Conservation (phyloP, 192 early-diverging fungal genomes). For the Kappamyces sp. region DNA sequence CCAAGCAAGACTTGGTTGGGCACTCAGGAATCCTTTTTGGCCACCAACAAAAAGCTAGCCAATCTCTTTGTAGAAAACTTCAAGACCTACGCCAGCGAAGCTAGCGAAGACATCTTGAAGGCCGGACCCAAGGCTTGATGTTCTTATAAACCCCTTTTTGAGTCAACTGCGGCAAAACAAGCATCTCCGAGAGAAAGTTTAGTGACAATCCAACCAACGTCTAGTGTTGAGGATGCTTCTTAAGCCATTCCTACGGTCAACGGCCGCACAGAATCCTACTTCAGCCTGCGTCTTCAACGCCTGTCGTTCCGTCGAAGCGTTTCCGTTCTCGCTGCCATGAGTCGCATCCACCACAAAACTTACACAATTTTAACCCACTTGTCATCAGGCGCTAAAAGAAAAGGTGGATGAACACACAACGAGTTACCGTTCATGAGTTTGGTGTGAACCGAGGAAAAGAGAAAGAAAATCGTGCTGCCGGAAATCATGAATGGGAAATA, state of each 20-base stretch:
- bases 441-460: constrained; percentile 34
- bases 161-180: too few relatives aligned
- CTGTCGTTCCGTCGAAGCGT: constrained; percentile 23
- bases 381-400: constrained; percentile 30
- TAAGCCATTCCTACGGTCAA: too few relatives aligned
- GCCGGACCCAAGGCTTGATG: constrained; percentile 41
- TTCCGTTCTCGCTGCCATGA: constrained; percentile 37
- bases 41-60: constrained; percentile 71
- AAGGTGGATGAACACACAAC: not conserved
- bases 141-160: constrained; percentile 17
- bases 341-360: constrained; percentile 18
- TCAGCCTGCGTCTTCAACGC: constrained; percentile 36
- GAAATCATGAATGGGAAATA: constrained; percentile 51
- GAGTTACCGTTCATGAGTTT: constrained; percentile 36
- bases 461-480: constrained; percentile 32
- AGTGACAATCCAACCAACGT: too few relatives aligned
- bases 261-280: too few relatives aligned
- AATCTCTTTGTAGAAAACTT: constrained; percentile 87
- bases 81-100: constrained; percentile 72
- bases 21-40: constrained; percentile 53
- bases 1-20: constrained; percentile 85
- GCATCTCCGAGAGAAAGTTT: too few relatives aligned
- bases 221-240: too few relatives aligned
- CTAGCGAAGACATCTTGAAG: constrained; percentile 65
- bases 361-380: constrained; percentile 52